Conservation (phyloP, 1,139 yeast genomes). For the Sugiyamaella novakii region DNA sequence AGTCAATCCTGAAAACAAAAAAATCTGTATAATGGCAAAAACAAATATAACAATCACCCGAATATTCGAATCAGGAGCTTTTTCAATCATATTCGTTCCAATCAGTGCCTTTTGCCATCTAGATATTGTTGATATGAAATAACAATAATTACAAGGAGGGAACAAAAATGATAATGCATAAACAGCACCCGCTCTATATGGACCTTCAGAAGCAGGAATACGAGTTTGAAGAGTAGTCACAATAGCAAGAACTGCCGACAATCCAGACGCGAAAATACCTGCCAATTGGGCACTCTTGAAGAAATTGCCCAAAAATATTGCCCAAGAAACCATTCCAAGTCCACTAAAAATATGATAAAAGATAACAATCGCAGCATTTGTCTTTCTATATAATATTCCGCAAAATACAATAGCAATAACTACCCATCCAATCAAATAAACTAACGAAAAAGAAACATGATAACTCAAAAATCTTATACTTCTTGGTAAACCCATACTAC, state of each 20-base stretch:
- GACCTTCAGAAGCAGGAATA: slow-evolving; percentile 33
- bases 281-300: slow-evolving; percentile 42
- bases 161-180: slow-evolving; percentile 40
- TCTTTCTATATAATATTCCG: slow-evolving; percentile 32
- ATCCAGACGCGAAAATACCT: slow-evolving; percentile 42
- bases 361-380: slow-evolving; percentile 39
- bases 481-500: slow-evolving; percentile 40
- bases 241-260: slow-evolving; percentile 41
- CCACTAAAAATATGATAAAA: slow-evolving; percentile 42
- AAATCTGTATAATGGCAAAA: slow-evolving; percentile 39
- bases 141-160: slow-evolving; percentile 44
- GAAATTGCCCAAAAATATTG: slow-evolving; percentile 40
- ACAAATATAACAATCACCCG: slow-evolving; percentile 38
- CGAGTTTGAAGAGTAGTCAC: slow-evolving; percentile 39
- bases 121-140: slow-evolving; percentile 38
- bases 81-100: slow-evolving; percentile 34
- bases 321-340: slow-evolving; percentile 39
- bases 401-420: slow-evolving; percentile 36
- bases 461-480: slow-evolving; percentile 36
- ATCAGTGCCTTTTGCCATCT: slow-evolving; percentile 34
- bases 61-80: slow-evolving; percentile 36
- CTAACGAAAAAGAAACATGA: slow-evolving; percentile 36
- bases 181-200: slow-evolving; percentile 34
- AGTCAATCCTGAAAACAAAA: slow-evolving; percentile 35
- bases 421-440: slow-evolving; percentile 42